These are phyloP conservation scores for Ilyonectria mors-panacis DNA, from an alignment of 2,329 filamentous ascomycete species.

Conservation along the genomic window DNA sequence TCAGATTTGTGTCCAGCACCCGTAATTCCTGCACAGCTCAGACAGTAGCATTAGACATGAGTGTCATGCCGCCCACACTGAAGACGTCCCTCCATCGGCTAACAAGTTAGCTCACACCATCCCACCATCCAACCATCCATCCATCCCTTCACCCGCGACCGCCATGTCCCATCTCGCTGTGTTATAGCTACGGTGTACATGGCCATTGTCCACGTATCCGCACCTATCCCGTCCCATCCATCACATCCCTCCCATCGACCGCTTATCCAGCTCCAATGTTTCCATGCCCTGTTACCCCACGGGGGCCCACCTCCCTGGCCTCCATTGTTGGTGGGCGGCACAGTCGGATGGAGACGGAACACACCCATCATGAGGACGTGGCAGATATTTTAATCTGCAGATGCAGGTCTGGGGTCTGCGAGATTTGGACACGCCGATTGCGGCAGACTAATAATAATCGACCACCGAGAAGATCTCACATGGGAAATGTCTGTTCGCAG, in stretches of 20 bases:
- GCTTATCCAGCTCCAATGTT: slow-evolving; percentile 6
- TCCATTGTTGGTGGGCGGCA: slow-evolving; percentile 23
- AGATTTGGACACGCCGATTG: slow-evolving; percentile 18
- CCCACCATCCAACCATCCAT: neutral
- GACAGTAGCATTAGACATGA: neutral
- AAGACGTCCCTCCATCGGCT: neutral
- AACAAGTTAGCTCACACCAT: neutral
- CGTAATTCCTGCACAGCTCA: neutral
- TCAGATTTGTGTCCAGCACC: neutral
- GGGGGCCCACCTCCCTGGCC: slow-evolving; percentile 13
- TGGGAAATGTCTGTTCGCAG: neutral
- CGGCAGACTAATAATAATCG: slow-evolving; percentile 1
- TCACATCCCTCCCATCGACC: slow-evolving; percentile 18
- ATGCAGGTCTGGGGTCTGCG: slow-evolving; percentile 1
- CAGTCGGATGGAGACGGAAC: slow-evolving; percentile 27
- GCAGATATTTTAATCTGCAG: slow-evolving; percentile 17
- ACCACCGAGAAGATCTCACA: slow-evolving; percentile 19
- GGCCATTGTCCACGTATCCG: neutral
- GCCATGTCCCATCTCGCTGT: neutral
- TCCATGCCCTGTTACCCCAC: slow-evolving; percentile 25
- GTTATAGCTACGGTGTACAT: neutral
- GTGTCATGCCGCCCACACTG: neutral
- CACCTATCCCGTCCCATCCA: slow-evolving; percentile 4
- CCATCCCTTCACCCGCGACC: slow-evolving; percentile 4
- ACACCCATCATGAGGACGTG: slow-evolving; percentile 1